Evolutionary conservation across 2,329 filamentous ascomycete species (phyloP).

Genomic region (Sphaerulina populicola): DNA sequence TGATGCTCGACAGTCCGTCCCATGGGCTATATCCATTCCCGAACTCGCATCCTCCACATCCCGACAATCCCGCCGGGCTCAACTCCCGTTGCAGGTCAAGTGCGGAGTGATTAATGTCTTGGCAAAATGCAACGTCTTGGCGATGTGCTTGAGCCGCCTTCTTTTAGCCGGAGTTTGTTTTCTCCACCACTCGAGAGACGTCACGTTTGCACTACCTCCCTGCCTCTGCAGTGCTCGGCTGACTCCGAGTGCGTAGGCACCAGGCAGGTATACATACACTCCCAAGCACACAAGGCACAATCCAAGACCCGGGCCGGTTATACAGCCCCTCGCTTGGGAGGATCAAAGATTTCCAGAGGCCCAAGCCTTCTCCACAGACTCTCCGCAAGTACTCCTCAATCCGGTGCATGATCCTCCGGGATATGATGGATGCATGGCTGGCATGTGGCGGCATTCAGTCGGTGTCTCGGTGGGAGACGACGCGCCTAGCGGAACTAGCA

Average conservation of each 20-base stretch:
- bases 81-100: background rate
- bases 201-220: background rate
- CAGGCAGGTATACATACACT: background rate
- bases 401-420: background rate
- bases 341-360: background rate
- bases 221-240: too few relatives aligned
- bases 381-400: slow-evolving; percentile 4
- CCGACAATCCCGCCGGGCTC: slow-evolving; percentile 1
- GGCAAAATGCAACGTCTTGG: background rate
- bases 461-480: background rate
- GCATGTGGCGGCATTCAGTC: slow-evolving; percentile 5
- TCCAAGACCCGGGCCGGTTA: too few relatives aligned
- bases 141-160: background rate
- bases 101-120: background rate
- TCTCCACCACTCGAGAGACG: background rate
- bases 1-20: too few relatives aligned
- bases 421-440: slow-evolving; percentile 2
- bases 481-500: background rate
- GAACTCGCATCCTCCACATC: slow-evolving; percentile 1
- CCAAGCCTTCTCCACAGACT: background rate
- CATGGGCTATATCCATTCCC: too few relatives aligned
- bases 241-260: background rate
- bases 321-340: too few relatives aligned
- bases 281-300: too few relatives aligned
- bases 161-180: slow-evolving; percentile 1